Evolutionary conservation across 164 flowering plant species (phyloP), one percentile per base, ranked within the genome.

Genomic region (Nymphaea thermarum): DNA sequence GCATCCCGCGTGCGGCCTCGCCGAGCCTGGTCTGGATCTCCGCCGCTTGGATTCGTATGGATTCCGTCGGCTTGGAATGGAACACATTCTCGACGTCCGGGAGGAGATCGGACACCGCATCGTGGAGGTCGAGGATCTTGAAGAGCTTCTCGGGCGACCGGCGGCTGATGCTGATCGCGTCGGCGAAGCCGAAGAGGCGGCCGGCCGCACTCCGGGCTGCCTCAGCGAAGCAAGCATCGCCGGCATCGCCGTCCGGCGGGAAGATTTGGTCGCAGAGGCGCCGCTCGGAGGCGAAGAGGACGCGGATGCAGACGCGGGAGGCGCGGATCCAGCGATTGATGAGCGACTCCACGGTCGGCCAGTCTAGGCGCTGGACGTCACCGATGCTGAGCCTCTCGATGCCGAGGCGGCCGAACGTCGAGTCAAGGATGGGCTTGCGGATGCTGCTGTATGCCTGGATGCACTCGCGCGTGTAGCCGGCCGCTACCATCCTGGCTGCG

Each of bases 291-390:
- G 79, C 73, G 36, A 91, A 94, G 43, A 89, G 66, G 16, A 88
- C 72, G 68, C 97, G 72, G 0, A 89, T 71, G 44, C 89, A 91
- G 4, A 82, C 79, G 71, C 78, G 88, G 0, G 99, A 90, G 0
- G 95, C 93, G 2, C 86, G 76, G 4, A 94, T 90, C 99, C 99
- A 94, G 16, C 85, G 76, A 61, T 90, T 63, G 76, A 94, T 94
- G 82, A 88, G 88, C 4, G 71, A 55, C 79, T 88, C 95, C 72
- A 88, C 70, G 0, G 73, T 75, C 1, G 82, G 88, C 95, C 97
- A 89, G 36, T 83, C 84, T 12, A 87, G 76, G 70, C 89, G 73
- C 77, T 91, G 96, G 5, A 88, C 75, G 43, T 89, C 95, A 0
- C 91, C 93, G 65, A 88, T 86, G 77, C 89, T 88, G 66, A 88